phyloP scores from a whole-genome alignment of 2,329 filamentous ascomycete genomes.

The Coniochaeta hoffmannii region DNA sequence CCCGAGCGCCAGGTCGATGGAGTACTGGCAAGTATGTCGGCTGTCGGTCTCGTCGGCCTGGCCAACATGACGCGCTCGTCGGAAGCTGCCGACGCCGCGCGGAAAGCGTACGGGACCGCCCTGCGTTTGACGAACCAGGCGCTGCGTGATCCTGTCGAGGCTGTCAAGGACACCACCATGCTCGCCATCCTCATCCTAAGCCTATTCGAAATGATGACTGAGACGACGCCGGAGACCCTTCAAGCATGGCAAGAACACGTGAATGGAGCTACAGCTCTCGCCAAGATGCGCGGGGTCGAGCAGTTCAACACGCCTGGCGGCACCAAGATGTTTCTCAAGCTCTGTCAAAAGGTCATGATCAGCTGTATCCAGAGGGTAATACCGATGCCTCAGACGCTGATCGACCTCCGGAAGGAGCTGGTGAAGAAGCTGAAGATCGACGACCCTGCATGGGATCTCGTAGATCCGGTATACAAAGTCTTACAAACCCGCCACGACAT shows the following conservation, averaged over 20 bases:
- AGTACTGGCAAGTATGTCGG: constrained; percentile 44
- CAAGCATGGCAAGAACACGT: constrained; percentile 46
- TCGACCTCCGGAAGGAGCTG: constrained; percentile 37
- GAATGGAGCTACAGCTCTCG: constrained; percentile 42
- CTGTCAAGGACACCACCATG: constrained; percentile 43
- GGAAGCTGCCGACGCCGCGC: constrained; percentile 37
- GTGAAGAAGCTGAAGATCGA: constrained; percentile 26
- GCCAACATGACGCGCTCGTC: constrained; percentile 35
- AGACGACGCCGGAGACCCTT: constrained; percentile 36
- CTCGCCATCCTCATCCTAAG: constrained; percentile 45
- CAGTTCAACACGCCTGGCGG: constrained; percentile 39
- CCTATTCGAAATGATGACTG: constrained; percentile 47
- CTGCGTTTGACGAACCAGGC: constrained; percentile 42
- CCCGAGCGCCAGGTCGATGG: constrained; percentile 31
- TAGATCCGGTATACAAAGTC: constrained; percentile 35
- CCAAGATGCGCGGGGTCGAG: constrained; percentile 37
- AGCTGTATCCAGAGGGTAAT: constrained; percentile 42
- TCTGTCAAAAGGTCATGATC: constrained; percentile 42
- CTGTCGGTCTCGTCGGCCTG: constrained; percentile 45
- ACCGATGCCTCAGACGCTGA: constrained; percentile 39
- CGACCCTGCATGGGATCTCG: constrained; percentile 34
- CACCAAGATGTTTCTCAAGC: constrained; percentile 45
- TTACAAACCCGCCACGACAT: constrained; percentile 41
- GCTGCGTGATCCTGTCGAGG: constrained; percentile 34
- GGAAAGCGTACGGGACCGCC: constrained; percentile 42